Conservation (phyloP, 129 eudicot genomes). For the Chrysanthemum seticuspe region DNA sequence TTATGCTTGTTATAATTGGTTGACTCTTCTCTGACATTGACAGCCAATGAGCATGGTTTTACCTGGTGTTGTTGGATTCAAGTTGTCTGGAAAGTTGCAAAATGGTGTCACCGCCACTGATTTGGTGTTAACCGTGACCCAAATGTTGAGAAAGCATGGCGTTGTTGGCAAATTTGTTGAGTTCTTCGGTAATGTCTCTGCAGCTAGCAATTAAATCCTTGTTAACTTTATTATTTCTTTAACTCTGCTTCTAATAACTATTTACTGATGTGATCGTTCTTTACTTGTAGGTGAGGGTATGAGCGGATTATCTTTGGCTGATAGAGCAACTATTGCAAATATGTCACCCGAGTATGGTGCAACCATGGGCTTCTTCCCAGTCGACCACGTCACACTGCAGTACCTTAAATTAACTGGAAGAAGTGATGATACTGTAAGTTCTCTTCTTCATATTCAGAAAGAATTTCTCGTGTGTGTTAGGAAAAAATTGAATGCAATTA, state of each 20-base stretch:
- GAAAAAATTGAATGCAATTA: not conserved
- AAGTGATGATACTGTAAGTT: slow-evolving; percentile 88
- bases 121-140: slow-evolving; percentile 94
- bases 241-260: not conserved
- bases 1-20: not conserved
- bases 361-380: slow-evolving; percentile 99
- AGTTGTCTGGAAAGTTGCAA: slow-evolving; percentile 75
- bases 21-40: slow-evolving; percentile 19
- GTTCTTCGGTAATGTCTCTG: slow-evolving; percentile 61
- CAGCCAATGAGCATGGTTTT: slow-evolving; percentile 99
- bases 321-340: slow-evolving; percentile 99
- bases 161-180: slow-evolving; percentile 98
- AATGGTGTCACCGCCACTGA: slow-evolving; percentile 99
- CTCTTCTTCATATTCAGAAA: not conserved
- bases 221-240: not conserved
- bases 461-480: not conserved
- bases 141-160: slow-evolving; percentile 97
- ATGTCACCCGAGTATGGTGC: slow-evolving; percentile 99
- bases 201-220: not conserved
- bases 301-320: slow-evolving; percentile 80
- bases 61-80: slow-evolving; percentile 98
- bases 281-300: slow-evolving; percentile 68
- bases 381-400: slow-evolving; percentile 85
- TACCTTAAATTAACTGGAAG: slow-evolving; percentile 96
- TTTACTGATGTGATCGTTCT: not conserved